These are phyloP conservation scores for Emergomyces orientalis DNA, from an alignment of 2,329 filamentous ascomycete species.

Conservation along the genomic window DNA sequence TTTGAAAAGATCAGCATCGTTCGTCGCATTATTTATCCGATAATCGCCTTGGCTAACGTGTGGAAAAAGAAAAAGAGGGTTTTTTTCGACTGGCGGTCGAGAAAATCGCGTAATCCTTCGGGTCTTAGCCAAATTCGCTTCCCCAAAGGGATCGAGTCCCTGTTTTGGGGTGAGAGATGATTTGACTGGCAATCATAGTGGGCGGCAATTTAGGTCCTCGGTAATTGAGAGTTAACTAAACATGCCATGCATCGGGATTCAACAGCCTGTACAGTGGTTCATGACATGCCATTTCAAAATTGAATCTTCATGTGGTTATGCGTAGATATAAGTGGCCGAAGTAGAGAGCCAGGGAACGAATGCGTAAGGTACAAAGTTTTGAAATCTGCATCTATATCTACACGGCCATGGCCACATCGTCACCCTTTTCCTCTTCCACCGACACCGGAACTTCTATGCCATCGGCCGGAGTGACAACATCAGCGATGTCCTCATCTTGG, in stretches of 20 bases:
- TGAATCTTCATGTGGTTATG: background rate
- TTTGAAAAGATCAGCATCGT: background rate
- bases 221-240: background rate
- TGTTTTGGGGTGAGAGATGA: background rate
- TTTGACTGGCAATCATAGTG: background rate
- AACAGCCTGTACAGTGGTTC: background rate
- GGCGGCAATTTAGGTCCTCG: background rate
- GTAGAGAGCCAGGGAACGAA: background rate
- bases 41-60: background rate
- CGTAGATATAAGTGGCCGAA: background rate
- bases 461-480: slow-evolving; percentile 6
- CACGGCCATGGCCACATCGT: background rate
- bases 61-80: background rate
- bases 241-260: background rate
- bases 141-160: too few relatives aligned
- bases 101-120: background rate
- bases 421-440: background rate
- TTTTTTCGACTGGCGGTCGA: background rate
- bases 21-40: background rate
- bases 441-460: background rate
- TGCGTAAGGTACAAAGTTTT: background rate
- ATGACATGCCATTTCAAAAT: background rate
- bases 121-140: background rate
- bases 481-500: slow-evolving; percentile 3
- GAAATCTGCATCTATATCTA: background rate